These are phyloP conservation scores for Blepharisma stoltei DNA, from an alignment of 73 alveolate species.

Conservation along the genomic window DNA sequence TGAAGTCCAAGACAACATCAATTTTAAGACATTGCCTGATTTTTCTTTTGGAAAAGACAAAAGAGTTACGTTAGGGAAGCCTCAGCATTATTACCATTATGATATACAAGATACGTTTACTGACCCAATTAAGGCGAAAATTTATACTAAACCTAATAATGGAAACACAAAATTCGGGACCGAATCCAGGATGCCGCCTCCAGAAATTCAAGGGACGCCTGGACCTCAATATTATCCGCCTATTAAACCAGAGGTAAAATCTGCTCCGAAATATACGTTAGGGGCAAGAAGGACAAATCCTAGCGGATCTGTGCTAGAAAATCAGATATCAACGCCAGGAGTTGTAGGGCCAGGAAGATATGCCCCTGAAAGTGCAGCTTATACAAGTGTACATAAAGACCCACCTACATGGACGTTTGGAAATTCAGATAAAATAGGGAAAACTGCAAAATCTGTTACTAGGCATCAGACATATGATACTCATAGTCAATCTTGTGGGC, in stretches of 20 bases:
- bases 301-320: slow-evolving; percentile 25
- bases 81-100: too few species aligned
- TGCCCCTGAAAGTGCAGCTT: slow-evolving; percentile 57
- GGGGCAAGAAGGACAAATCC: slow-evolving; percentile 52
- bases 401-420: slow-evolving; percentile 58
- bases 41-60: not conserved
- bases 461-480: slow-evolving; percentile 2
- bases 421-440: slow-evolving; percentile 40
- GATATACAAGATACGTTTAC: too few species aligned
- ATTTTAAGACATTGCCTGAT: slow-evolving; percentile 41
- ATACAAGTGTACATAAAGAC: slow-evolving; percentile 45
- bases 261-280: slow-evolving; percentile 47
- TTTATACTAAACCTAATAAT: too few species aligned
- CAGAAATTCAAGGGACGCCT: slow-evolving; percentile 26
- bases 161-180: slow-evolving; percentile 43
- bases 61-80: too few species aligned
- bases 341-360: slow-evolving; percentile 68
- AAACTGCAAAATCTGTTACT: slow-evolving; percentile 14
- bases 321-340: slow-evolving; percentile 43
- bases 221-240: slow-evolving; percentile 59
- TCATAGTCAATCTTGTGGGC: slow-evolving; percentile 34
- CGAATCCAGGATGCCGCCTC: slow-evolving; percentile 36
- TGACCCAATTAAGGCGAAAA: too few species aligned
- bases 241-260: slow-evolving; percentile 36
- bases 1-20: slow-evolving; percentile 33